phyloP scores from a whole-genome alignment of 441 rosid species.

The Macaranga tanarius region DNA sequence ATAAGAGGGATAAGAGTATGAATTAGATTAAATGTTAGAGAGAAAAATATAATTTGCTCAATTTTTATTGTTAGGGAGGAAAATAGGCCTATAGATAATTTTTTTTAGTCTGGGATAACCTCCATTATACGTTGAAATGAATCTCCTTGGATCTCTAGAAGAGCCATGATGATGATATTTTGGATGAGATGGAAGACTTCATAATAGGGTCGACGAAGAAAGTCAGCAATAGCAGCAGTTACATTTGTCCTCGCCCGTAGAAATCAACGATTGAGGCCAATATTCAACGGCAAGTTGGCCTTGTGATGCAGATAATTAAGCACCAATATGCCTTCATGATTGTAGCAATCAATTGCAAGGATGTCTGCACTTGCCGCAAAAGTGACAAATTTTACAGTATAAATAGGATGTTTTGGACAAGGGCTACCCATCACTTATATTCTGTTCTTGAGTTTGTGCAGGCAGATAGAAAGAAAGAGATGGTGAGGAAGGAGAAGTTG shows the following conservation, averaged over 20 bases:
- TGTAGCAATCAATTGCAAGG: neutral
- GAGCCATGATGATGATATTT: neutral
- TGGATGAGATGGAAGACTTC: neutral
- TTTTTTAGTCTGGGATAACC: too few relatives aligned
- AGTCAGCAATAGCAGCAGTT: conserved; percentile 19
- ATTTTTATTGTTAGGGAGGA: too few relatives aligned
- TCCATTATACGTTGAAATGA: too few relatives aligned
- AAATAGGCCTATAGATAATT: too few relatives aligned
- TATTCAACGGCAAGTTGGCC: neutral
- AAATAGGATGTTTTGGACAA: conserved; percentile 10
- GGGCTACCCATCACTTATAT: neutral
- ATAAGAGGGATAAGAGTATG: too few relatives aligned
- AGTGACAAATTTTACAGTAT: neutral
- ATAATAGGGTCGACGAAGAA: neutral
- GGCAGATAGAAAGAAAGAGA: neutral
- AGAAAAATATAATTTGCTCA: too few relatives aligned
- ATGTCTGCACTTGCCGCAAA: neutral
- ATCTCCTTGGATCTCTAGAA: too few relatives aligned
- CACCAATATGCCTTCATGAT: neutral
- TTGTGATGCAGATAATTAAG: neutral
- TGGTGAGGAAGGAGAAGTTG: conserved; percentile 20
- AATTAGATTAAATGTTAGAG: too few relatives aligned
- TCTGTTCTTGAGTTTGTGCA: neutral
- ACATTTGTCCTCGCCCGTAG: neutral
- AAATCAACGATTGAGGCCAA: neutral